A percentile compares a stretch with the other conserved stretches of the same genome.
Evolutionary conservation across 1,284 basidiomycete genomes (phyloP).

Genomic region (Wallemia ichthyophaga): DNA sequence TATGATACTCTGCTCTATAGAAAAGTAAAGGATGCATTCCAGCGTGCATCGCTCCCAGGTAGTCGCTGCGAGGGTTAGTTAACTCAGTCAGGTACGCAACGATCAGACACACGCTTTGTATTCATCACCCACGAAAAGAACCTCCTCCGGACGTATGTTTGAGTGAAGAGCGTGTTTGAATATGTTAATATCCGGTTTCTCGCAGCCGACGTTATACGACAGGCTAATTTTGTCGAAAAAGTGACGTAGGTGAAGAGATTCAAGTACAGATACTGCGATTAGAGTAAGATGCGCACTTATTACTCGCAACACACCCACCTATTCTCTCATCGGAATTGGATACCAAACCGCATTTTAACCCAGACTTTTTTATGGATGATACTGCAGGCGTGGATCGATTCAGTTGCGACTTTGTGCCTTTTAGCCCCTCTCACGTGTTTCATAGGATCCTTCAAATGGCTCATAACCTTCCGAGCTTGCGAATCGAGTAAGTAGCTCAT

Average conservation of each 20-base stretch:
- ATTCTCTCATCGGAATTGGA: background rate
- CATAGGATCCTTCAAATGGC: background rate
- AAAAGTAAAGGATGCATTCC: background rate
- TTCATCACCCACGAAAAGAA: background rate
- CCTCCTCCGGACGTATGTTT: background rate
- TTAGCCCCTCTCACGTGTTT: too few relatives aligned
- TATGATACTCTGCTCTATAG: background rate
- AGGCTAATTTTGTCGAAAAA: background rate
- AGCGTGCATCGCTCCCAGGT: background rate
- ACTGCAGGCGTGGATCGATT: too few relatives aligned
- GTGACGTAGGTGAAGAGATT: background rate
- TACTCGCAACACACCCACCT: background rate
- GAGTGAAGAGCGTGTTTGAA: background rate
- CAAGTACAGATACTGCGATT: background rate
- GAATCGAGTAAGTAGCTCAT: background rate
- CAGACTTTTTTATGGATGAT: background rate
- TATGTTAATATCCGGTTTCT: background rate
- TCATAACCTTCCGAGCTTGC: background rate
- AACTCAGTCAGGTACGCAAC: too few relatives aligned
- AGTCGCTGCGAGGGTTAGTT: background rate
- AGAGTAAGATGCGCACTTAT: background rate
- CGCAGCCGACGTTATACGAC: background rate
- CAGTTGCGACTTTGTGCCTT: too few relatives aligned
- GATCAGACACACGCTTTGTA: background rate
- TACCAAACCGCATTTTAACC: background rate